Evolutionary conservation across 2,329 filamentous ascomycete genomes (phyloP), one percentile per base, ranked within the genome.

Genomic region (Emmonsiellopsis sp.): DNA sequence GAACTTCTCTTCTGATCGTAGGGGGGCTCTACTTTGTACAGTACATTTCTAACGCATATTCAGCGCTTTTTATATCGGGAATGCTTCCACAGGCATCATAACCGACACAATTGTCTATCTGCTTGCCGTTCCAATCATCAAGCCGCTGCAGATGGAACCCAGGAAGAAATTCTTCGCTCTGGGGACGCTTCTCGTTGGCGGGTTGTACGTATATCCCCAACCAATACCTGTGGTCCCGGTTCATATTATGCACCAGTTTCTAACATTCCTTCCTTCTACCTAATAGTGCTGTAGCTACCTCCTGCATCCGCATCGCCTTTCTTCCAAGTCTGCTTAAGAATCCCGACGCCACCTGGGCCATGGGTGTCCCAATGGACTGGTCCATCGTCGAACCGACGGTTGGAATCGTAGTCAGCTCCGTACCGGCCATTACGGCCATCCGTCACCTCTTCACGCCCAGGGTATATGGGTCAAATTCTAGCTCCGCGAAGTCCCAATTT

Each of bases 301-400:
- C 48, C n/a, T 50, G 48, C 26, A 30, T 50, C 20, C 48, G 48
- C 30, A 34, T 50, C n/a, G 38, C 34, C 11, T 50, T 50, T 30
- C 35, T 50, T 35, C 48, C 48, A 38, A 15, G n/a, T 15, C 32
- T 50, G 2, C 48, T 50, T 35, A 30, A 13, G 5, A 26, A 50
- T 35, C 48, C 48, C 35, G 48, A 50, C 26, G 10, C 16, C 35
- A 50, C 48, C 6, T 50, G 48, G 48, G 48, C 48, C 15, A 50
- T 50, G 48, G 48, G 48, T n/a, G 34, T 50, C n/a, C 48, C 48
- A 10, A 50, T 50, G 48, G 35, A 41, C 15, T 50, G 48, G 48
- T 50, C 48, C 5, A 26, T 50, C 5, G 48, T 41, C 15, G 48
- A 50, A 31, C 48, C 48, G 6, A 37, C 48, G n/a, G 48, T 50